These are phyloP conservation scores for Tolypocladium cylindrosporum DNA, from an alignment of 2,329 filamentous ascomycete genomes.

Conservation along the genomic window DNA sequence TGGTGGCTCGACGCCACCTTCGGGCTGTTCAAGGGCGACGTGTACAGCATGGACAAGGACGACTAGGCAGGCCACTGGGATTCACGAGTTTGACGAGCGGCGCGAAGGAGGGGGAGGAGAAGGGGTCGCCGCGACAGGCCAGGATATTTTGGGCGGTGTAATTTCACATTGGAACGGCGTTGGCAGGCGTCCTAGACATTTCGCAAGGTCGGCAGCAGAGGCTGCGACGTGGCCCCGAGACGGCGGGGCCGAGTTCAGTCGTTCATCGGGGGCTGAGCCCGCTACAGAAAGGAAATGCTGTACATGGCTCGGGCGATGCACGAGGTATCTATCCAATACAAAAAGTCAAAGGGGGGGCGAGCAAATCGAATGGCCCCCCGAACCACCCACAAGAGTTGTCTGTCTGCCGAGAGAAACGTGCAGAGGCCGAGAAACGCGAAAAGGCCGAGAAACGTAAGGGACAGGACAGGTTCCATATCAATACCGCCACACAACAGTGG, in stretches of 20 bases:
- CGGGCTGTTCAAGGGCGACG: conserved; percentile 48
- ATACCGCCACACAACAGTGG: background rate
- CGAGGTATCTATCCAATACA: background rate
- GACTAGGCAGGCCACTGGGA: conserved; percentile 25
- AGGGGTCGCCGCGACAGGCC: background rate
- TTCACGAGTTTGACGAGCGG: background rate
- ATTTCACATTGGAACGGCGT: background rate
- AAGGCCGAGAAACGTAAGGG: no score
- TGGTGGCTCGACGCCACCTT: conserved; percentile 53
- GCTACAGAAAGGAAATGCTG: background rate
- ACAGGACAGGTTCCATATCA: background rate
- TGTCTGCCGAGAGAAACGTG: background rate
- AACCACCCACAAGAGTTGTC: background rate
- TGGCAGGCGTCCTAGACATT: background rate
- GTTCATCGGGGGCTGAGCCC: background rate
- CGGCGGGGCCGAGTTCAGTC: background rate
- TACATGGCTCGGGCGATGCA: background rate
- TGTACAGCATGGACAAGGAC: conserved; percentile 47
- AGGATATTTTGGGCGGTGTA: background rate
- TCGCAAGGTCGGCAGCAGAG: background rate
- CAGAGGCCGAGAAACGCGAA: no score
- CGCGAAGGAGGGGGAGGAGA: background rate
- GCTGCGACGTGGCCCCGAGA: background rate
- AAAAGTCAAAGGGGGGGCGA: background rate
- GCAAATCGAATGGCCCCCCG: background rate